Base-by-base conservation (phyloP, 441 rosid species). In the Euphorbia schlechtendalii region DNA sequence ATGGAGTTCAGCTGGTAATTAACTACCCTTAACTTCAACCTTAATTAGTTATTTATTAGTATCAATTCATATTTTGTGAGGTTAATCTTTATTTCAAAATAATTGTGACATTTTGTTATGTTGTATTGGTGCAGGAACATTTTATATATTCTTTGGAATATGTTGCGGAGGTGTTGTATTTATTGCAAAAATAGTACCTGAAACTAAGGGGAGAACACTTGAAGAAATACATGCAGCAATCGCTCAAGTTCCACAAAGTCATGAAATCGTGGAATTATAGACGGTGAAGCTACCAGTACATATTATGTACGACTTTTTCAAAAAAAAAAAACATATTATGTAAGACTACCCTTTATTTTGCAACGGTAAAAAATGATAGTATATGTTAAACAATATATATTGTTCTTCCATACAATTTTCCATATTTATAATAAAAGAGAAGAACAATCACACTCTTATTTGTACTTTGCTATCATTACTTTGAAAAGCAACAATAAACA, bases 191-290 rank as follows among this genome's bases (percentile, higher is more conserved):
- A 24, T 76, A 8, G 78, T 80, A n/a, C 82, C 81, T 0, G 86
- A 80, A 63, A 82, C 84, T 4, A 82, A 71, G 58, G 82, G 83
- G 10, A 63, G 59, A 43, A 60, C 77, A 0, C 68, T 80, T 3
- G 86, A 82, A 72, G 81, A 82, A 57, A 54, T 82, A 17, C 79
- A 73, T 57, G 73, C 58, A 40, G 14, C 60, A 1, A 8, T 58
- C 17, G 36, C 41, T 0, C n/a, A 12, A 18, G 9, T 1, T 34
- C 14, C 61, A 58, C 45, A 8, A 0, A 14, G 4, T 45, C 11
- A 8, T 15, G n/a, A 8, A n/a, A n/a, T 18, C 45, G 45, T 10
- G 14, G 1, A 40, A 40, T 40, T 8, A 12, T 14, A 40, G 14
- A 8, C 15, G 8, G 40, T 32, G 40, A 34, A 34, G 4, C 40